Conservation (phyloP, 768 basidiomycete species). For the Serendipita indica region DNA sequence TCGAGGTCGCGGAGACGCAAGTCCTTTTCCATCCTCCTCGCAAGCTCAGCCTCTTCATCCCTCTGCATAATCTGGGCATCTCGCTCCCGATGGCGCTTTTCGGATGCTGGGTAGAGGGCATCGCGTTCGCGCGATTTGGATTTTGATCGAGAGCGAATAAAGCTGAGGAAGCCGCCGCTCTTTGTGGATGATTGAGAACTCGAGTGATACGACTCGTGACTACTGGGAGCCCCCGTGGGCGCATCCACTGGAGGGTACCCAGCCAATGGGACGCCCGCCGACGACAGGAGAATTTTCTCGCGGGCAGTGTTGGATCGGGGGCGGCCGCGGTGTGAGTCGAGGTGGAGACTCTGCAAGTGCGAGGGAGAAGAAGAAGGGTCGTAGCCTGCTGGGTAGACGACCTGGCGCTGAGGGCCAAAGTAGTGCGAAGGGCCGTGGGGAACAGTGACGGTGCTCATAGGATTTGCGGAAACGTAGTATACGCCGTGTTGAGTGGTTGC, state of each 20-base stretch:
- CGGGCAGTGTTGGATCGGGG: neutral
- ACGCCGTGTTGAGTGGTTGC: neutral
- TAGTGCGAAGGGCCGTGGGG: neutral
- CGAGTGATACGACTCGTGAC: neutral
- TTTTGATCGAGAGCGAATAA: neutral
- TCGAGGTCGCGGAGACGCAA: neutral
- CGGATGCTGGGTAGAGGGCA: neutral
- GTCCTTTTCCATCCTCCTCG: neutral
- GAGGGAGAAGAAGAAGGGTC: neutral
- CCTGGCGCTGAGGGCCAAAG: neutral
- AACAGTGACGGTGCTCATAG: neutral
- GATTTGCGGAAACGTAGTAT: neutral
- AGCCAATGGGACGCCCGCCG: neutral
- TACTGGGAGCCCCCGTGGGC: neutral
- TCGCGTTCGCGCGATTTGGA: neutral
- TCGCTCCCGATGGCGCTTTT: neutral
- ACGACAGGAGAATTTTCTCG: neutral
- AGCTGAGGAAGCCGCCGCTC: neutral
- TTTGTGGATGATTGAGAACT: neutral
- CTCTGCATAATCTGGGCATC: too few species aligned
- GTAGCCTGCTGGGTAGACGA: neutral
- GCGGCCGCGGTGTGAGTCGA: slow-evolving; percentile 3
- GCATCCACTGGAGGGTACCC: neutral
- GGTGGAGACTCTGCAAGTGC: neutral
- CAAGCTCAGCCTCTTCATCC: neutral